Evolutionary conservation across 1,139 yeast species (phyloP).

Genomic region (Blastobotrys elegans): DNA sequence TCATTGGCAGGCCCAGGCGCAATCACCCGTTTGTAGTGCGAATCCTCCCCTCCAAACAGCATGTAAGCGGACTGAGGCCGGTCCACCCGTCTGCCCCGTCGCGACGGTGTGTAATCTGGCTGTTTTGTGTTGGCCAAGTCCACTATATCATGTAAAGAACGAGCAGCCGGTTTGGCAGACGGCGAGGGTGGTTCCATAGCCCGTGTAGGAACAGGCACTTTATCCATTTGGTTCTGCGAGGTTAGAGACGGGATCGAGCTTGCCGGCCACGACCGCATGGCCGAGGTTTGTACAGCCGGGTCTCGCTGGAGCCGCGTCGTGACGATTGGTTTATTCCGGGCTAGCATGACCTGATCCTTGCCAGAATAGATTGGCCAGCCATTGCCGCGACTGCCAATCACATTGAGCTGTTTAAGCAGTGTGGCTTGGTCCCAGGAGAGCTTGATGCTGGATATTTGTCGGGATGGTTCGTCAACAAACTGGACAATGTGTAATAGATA

Average conservation of each 20-base stretch:
- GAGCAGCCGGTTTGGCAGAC: constrained; percentile 21
- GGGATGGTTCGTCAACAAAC: constrained; percentile 17
- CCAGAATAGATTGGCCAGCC: constrained; percentile 31
- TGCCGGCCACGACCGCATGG: constrained; percentile 20
- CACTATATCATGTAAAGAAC: constrained; percentile 21
- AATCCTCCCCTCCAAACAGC: constrained; percentile 15
- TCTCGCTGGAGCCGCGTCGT: neutral
- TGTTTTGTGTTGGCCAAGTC: constrained; percentile 1
- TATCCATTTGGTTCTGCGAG: constrained; percentile 17
- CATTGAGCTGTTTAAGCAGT: constrained; percentile 28
- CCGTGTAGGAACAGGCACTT: constrained; percentile 20
- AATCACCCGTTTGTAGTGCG: constrained; percentile 8
- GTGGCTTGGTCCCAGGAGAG: constrained; percentile 33
- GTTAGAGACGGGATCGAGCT: constrained; percentile 17
- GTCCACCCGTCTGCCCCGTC: constrained; percentile 4
- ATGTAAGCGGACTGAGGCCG: constrained; percentile 14
- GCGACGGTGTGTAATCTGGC: constrained; percentile 1
- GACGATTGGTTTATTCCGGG: constrained; percentile 3
- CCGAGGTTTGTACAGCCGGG: neutral
- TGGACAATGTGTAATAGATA: constrained; percentile 26
- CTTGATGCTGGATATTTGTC: constrained; percentile 20
- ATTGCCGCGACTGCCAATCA: constrained; percentile 30
- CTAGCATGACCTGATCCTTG: constrained; percentile 18
- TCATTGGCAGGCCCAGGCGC: constrained; percentile 1
- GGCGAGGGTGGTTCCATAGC: constrained; percentile 23